Conservation (phyloP, 2,329 filamentous ascomycete species). For the Fusarium humuli region DNA sequence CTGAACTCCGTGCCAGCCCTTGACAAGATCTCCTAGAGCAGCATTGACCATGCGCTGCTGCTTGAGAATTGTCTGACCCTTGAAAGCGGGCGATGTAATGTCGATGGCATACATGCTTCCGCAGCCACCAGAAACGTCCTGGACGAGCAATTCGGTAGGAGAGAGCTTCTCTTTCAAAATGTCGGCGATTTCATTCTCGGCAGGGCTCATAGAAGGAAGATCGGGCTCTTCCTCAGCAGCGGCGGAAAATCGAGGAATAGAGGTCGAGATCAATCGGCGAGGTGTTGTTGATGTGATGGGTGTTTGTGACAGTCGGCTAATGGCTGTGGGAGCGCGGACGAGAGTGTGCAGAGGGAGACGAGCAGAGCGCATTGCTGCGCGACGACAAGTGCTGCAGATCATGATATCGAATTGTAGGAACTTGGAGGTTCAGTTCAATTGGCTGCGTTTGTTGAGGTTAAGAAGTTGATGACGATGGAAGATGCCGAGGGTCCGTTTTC, state of each 20-base stretch:
- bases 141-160: slow-evolving; percentile 70
- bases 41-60: slow-evolving; percentile 86
- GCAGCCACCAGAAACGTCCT: slow-evolving; percentile 85
- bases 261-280: slow-evolving; percentile 24
- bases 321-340: slow-evolving; percentile 15
- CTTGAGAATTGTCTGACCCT: slow-evolving; percentile 77
- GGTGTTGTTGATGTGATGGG: slow-evolving; percentile 1
- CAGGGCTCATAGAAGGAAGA: slow-evolving; percentile 54
- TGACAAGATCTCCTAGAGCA: slow-evolving; percentile 79
- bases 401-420: slow-evolving; percentile 15
- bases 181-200: slow-evolving; percentile 70
- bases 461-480: slow-evolving; percentile 29
- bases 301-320: slow-evolving; percentile 19
- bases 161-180: slow-evolving; percentile 61
- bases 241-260: slow-evolving; percentile 19
- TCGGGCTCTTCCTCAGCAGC: slow-evolving; percentile 30
- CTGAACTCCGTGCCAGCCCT: slow-evolving; percentile 86
- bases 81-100: slow-evolving; percentile 77
- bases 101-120: slow-evolving; percentile 90
- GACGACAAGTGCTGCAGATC: slow-evolving; percentile 45
- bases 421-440: slow-evolving; percentile 19
- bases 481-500: slow-evolving; percentile 21
- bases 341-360: slow-evolving; percentile 26
- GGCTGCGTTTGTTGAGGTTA: background rate
- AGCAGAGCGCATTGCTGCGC: slow-evolving; percentile 41